Base-by-base conservation (phyloP, 129 eudicot genomes). In the Flaveria bidentis region DNA sequence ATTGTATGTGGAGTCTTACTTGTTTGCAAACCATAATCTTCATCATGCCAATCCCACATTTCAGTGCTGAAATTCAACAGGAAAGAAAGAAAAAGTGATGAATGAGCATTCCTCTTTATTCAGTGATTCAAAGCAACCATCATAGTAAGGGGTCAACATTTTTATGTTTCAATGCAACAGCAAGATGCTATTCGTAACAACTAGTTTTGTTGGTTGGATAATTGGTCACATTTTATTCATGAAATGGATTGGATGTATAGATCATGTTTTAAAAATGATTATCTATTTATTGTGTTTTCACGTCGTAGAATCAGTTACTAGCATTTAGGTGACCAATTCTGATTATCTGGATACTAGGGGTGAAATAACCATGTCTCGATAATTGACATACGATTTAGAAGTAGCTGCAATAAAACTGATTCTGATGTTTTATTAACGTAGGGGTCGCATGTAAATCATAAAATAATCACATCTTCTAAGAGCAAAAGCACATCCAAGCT, bases 1-100 rank as follows among this genome's bases (percentile, higher is more conserved):
- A 25, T 6, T 72, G 73, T 45, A 82, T 86, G 82, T 45, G 69
- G 73, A 65, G 63, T 60, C 71, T 84, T 41, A 75, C 83, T 71
- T 60, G 88, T 85, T 82, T 80, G 85, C 67, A 91, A 76, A 73
- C 68, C 46, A 60, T 87, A 88, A 58, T 82, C 89, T 36, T 79
- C 85, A 50, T 77, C 78, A 64, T 84, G 86, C 96, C 96, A 92
- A 62, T 86, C 93, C 96, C 96, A 87, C 91, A 78, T 85, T 66
- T 85, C 83, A 51, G 88, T 88, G 80, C 81, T 75, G 74, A 47
- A 78, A 84, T 47, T 73, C 63, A 57, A 51, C 63, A 45, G 0
- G 52, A 25, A 63, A n/a, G 25, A 16, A 33, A 73, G 62, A 79
- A 74, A 80, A 20, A 5, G 13, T 45, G 25, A 58, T 47, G 56